Evolutionary conservation across 371 early-diverging fungal genomes (phyloP).

Genomic region (Circinella umbellata): DNA sequence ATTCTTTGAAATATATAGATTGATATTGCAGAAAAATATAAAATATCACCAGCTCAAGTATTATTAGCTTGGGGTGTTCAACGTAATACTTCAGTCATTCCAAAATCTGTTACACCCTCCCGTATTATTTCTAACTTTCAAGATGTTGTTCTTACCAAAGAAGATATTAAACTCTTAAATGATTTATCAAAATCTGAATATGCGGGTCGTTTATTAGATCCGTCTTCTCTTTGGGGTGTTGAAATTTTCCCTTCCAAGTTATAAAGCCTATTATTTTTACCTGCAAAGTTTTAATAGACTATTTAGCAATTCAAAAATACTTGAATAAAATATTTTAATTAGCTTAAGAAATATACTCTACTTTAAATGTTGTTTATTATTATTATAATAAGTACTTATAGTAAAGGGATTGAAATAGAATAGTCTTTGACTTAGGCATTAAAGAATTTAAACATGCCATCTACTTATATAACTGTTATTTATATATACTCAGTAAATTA

Average conservation of each 20-base stretch:
- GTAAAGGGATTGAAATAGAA: too few relatives aligned
- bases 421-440: too few relatives aligned
- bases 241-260: conserved; percentile 29
- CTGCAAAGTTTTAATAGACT: too few relatives aligned
- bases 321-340: too few relatives aligned
- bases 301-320: too few relatives aligned
- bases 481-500: too few relatives aligned
- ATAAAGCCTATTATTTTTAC: neutral
- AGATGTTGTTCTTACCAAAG: conserved; percentile 45
- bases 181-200: neutral
- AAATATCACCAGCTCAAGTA: conserved; percentile 75
- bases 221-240: conserved; percentile 34
- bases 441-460: too few relatives aligned
- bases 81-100: conserved; percentile 68
- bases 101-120: conserved; percentile 62
- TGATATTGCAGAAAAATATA: conserved; percentile 68
- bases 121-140: conserved; percentile 60
- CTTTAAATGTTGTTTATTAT: too few relatives aligned
- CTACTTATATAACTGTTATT: too few relatives aligned
- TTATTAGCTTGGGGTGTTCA: conserved; percentile 77
- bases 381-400: too few relatives aligned
- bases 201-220: conserved; percentile 31
- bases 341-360: too few relatives aligned
- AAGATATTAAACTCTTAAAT: conserved; percentile 23
- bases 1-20: conserved; percentile 27